phyloP scores from a whole-genome alignment of 495 filamentous ascomycete genomes.

The Penicillium goetzii region DNA sequence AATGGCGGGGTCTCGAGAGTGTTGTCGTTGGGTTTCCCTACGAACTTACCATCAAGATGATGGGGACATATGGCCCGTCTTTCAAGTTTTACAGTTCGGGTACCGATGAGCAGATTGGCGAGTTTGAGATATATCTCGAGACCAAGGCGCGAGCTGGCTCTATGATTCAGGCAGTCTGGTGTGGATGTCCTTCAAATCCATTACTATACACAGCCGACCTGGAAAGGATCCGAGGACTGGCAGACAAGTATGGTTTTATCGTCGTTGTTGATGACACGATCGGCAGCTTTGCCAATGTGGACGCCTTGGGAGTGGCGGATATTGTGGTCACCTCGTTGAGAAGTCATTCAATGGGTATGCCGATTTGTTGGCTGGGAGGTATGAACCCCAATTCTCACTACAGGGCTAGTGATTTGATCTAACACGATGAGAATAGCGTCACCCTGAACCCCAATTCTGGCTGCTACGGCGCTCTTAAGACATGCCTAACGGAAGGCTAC shows the following conservation, averaged over 20 bases:
- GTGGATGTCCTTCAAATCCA: constrained; percentile 46
- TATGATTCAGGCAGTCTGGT: constrained; percentile 38
- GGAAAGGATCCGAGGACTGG: constrained; percentile 37
- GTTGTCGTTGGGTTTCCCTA: constrained; percentile 34
- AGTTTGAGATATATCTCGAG: constrained; percentile 35
- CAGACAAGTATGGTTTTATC: constrained; percentile 49
- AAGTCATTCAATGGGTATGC: constrained; percentile 37
- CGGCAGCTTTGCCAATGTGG: constrained; percentile 53
- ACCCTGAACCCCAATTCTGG: constrained; percentile 26
- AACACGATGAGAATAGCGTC: constrained; percentile 3
- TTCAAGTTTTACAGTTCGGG: constrained; percentile 37
- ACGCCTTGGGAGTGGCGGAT: constrained; percentile 35
- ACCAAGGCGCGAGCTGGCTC: constrained; percentile 19
- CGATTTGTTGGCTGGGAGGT: constrained; percentile 38
- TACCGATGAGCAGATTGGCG: constrained; percentile 36
- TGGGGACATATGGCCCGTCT: constrained; percentile 25
- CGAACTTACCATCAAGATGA: constrained; percentile 39
- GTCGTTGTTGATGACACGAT: constrained; percentile 56
- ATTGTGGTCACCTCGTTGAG: constrained; percentile 36
- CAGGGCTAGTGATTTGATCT: neutral
- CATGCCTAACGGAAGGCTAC: constrained; percentile 4
- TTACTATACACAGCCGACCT: constrained; percentile 47
- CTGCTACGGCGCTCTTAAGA: constrained; percentile 10
- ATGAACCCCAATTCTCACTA: neutral
- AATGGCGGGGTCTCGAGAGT: constrained; percentile 12